phyloP scores from a whole-genome alignment of 192 early-diverging fungal species.

The Coemansia sp. region DNA sequence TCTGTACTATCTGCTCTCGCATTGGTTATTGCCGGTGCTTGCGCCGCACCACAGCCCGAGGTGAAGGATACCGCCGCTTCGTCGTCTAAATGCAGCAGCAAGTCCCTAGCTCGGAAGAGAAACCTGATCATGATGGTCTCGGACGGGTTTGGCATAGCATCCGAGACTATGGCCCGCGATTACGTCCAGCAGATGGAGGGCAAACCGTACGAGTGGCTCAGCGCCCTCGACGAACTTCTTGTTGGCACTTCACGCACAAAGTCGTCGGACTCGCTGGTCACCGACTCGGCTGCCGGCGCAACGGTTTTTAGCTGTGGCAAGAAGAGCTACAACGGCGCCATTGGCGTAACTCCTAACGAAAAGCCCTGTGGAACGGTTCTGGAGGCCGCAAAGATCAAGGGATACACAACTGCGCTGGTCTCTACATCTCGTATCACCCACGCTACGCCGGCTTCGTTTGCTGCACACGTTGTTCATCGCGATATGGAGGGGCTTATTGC shows the following conservation, averaged over 20 bases:
- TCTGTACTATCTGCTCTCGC: constrained; percentile 1
- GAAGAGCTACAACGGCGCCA: constrained; percentile 62
- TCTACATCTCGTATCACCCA: constrained; percentile 65
- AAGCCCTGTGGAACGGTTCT: constrained; percentile 63
- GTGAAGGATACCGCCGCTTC: neutral
- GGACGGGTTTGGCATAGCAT: constrained; percentile 65
- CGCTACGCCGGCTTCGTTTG: constrained; percentile 65
- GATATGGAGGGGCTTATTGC: constrained; percentile 62
- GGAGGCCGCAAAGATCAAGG: constrained; percentile 59
- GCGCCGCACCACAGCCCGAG: neutral
- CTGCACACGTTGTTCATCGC: constrained; percentile 56
- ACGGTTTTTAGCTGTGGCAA: constrained; percentile 60
- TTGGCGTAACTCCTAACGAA: constrained; percentile 50
- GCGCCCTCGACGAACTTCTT: constrained; percentile 56
- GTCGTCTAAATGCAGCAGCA: neutral
- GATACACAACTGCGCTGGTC: constrained; percentile 60
- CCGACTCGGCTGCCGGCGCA: constrained; percentile 66
- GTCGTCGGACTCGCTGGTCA: constrained; percentile 56
- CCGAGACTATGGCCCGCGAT: constrained; percentile 60
- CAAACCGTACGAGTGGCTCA: constrained; percentile 17
- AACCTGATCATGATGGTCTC: constrained; percentile 66
- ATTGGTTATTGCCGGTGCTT: neutral
- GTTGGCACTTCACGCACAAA: constrained; percentile 59
- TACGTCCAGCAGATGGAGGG: constrained; percentile 29
- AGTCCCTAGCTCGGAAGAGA: constrained; percentile 6